These are phyloP conservation scores for Arachnomyces sp. DNA, from an alignment of 2,329 filamentous ascomycete genomes.

Conservation along the genomic window DNA sequence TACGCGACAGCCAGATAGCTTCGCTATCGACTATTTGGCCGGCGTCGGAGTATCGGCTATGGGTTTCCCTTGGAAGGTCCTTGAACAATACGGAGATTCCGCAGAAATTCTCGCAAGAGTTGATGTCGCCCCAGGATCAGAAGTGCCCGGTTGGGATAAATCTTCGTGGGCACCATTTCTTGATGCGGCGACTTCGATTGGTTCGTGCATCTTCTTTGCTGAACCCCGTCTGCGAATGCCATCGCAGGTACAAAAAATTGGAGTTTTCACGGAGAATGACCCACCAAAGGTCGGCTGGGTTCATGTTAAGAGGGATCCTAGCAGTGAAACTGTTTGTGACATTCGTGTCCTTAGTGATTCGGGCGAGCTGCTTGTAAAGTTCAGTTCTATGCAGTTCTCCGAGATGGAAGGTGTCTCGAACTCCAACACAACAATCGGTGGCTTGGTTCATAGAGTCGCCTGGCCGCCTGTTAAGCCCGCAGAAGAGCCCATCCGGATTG, in stretches of 20 bases:
- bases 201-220: too few species aligned
- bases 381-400: slow-evolving; percentile 32
- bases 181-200: too few species aligned
- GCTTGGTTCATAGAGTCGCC: slow-evolving; percentile 29
- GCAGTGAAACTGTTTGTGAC: slow-evolving; percentile 18
- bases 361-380: slow-evolving; percentile 24
- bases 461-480: slow-evolving; percentile 30
- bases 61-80: too few species aligned
- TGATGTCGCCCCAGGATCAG: too few species aligned
- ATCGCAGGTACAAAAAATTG: slow-evolving; percentile 23
- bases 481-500: slow-evolving; percentile 22
- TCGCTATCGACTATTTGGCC: too few species aligned
- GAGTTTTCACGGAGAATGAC: slow-evolving; percentile 15
- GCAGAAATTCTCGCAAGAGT: too few species aligned
- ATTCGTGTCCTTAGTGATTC: slow-evolving; percentile 21
- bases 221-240: too few species aligned
- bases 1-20: too few species aligned
- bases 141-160: too few species aligned
- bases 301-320: slow-evolving; percentile 22
- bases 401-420: slow-evolving; percentile 29
- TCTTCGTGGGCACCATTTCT: too few species aligned
- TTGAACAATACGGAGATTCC: too few species aligned
- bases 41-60: too few species aligned
- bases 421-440: slow-evolving; percentile 19
- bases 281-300: slow-evolving; percentile 32